These are phyloP conservation scores for Penicillium sp. DNA, from an alignment of 2,329 filamentous ascomycete genomes.

Conservation along the genomic window DNA sequence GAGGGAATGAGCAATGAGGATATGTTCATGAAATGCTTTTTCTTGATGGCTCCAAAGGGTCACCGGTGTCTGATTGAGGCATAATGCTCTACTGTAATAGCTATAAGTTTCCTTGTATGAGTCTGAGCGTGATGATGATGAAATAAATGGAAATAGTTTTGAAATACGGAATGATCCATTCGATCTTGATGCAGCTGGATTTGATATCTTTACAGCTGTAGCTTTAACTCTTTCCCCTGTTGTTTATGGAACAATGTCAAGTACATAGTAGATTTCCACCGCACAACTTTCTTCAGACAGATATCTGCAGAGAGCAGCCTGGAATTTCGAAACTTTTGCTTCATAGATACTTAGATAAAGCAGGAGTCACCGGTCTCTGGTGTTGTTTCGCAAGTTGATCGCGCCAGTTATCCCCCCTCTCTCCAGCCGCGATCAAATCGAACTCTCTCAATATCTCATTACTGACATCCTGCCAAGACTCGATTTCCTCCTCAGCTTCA, in stretches of 20 bases:
- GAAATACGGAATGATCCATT: no score
- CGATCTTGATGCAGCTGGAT: no score
- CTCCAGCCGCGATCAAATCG: constrained; percentile 17
- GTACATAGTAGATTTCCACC: no score
- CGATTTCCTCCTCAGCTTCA: constrained; percentile 7
- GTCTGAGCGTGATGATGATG: no score
- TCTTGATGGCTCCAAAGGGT: constrained; percentile 49
- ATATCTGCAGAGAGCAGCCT: no score
- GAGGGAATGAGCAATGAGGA: constrained; percentile 39
- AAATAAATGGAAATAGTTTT: no score
- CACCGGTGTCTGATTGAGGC: constrained; percentile 46
- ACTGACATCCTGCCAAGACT: constrained; percentile 33
- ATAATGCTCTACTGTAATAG: not conserved
- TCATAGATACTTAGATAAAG: not conserved
- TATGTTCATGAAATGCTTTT: constrained; percentile 51
- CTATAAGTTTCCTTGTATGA: not conserved
- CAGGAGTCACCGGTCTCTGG: not conserved
- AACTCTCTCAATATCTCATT: constrained; percentile 29
- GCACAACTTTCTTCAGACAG: no score
- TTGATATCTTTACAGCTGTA: no score
- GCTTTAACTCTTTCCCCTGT: no score
- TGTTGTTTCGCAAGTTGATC: constrained; percentile 9
- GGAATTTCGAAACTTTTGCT: no score
- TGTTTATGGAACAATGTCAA: no score
- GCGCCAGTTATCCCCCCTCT: constrained; percentile 21